Percentiles rank a stretch among this genome's conserved stretches.
Evolutionary conservation across 1,139 yeast genomes (phyloP).

Genomic region (Suhomyces atakaporum): DNA sequence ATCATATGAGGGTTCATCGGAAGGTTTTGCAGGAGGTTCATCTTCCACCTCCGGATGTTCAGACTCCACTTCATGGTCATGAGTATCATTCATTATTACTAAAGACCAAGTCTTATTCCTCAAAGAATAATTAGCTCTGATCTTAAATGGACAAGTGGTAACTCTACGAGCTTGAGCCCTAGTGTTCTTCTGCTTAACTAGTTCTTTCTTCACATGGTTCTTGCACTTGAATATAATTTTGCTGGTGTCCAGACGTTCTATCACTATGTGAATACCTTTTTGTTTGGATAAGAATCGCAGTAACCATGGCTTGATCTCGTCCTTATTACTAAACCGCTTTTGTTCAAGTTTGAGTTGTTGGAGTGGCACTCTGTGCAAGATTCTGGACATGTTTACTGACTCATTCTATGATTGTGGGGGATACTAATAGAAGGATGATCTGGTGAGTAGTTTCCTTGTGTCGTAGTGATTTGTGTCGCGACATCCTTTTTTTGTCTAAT

Average conservation of each 20-base stretch:
- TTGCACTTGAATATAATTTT: slow-evolving; percentile 74
- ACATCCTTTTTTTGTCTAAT: no score
- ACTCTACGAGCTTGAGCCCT: slow-evolving; percentile 21
- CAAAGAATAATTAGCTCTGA: slow-evolving; percentile 65
- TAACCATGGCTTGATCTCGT: slow-evolving; percentile 70
- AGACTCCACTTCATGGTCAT: slow-evolving; percentile 33
- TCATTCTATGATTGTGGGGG: no score
- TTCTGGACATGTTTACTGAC: slow-evolving; percentile 3
- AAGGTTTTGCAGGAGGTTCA: no score
- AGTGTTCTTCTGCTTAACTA: slow-evolving; percentile 12
- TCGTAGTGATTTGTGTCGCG: no score
- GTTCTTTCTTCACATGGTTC: slow-evolving; percentile 17
- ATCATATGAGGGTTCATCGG: no score
- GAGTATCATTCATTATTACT: slow-evolving; percentile 58
- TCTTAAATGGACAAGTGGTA: slow-evolving; percentile 63
- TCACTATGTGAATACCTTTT: slow-evolving; percentile 62
- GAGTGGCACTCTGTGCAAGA: slow-evolving; percentile 9
- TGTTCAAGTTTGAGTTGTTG: slow-evolving; percentile 17
- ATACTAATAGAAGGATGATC: no score
- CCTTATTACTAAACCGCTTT: slow-evolving; percentile 17
- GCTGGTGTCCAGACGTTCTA: slow-evolving; percentile 67
- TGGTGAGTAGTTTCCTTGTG: no score
- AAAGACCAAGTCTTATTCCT: slow-evolving; percentile 60
- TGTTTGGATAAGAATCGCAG: slow-evolving; percentile 45
- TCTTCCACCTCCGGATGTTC: neutral